phyloP scores from a whole-genome alignment of 768 basidiomycete genomes.

The Boletus rubroflammeus region DNA sequence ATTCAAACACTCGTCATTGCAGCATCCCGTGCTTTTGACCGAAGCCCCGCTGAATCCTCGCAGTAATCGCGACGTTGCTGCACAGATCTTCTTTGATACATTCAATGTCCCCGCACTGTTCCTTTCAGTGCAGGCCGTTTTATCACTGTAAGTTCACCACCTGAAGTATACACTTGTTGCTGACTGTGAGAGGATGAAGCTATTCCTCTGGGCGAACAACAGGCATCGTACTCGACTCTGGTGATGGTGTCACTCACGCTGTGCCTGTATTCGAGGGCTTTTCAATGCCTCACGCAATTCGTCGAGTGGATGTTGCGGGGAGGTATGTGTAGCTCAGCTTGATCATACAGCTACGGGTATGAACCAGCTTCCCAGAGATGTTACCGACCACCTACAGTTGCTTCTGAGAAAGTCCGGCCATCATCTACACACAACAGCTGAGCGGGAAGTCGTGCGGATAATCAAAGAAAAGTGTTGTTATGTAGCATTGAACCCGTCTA shows the following conservation, averaged over 20 bases:
- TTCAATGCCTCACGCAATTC: slow-evolving; percentile 98
- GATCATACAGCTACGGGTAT: not conserved
- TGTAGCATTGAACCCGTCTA: slow-evolving; percentile 84
- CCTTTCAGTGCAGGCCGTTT: slow-evolving; percentile 94
- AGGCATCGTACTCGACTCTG: slow-evolving; percentile 98
- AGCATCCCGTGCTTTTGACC: slow-evolving; percentile 97
- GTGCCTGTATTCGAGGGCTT: slow-evolving; percentile 99
- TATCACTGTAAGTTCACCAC: slow-evolving; percentile 76
- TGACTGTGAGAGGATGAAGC: slow-evolving; percentile 41
- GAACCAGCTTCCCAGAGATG: slow-evolving; percentile 56
- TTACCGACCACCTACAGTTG: slow-evolving; percentile 94
- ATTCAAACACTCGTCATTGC: slow-evolving; percentile 11
- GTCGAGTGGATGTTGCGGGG: slow-evolving; percentile 94
- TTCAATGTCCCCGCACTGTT: slow-evolving; percentile 99
- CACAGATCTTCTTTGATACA: slow-evolving; percentile 99
- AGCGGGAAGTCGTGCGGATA: slow-evolving; percentile 92
- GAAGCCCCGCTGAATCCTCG: slow-evolving; percentile 98
- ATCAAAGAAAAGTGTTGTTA: slow-evolving; percentile 99
- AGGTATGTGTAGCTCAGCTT: slow-evolving; percentile 46
- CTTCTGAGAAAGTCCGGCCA: slow-evolving; percentile 92
- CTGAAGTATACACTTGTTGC: not conserved
- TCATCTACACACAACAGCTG: slow-evolving; percentile 94
- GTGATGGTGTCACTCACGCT: slow-evolving; percentile 97
- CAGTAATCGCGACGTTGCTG: slow-evolving; percentile 92
- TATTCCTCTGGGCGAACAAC: slow-evolving; percentile 98